Conservation (phyloP, 75 land plant species). For the Ceratopteris richardii region DNA sequence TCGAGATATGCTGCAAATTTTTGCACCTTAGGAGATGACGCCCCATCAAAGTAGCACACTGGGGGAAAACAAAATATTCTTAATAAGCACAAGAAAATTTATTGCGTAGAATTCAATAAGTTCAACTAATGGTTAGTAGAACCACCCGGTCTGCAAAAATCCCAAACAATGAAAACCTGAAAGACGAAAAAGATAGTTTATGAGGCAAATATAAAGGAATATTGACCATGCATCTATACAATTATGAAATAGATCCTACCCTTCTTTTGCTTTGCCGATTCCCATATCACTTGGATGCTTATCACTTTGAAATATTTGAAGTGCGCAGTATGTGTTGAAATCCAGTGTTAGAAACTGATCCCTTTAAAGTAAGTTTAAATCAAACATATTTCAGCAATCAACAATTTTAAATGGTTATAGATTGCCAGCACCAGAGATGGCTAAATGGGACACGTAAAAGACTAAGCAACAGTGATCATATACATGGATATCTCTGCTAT, state of each 20-base stretch:
- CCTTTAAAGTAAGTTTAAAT: too few relatives aligned
- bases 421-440: background rate
- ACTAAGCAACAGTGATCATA: conserved; percentile 2
- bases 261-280: conserved; percentile 96
- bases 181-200: conserved; percentile 1
- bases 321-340: conserved; percentile 62
- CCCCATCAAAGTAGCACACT: conserved; percentile 96
- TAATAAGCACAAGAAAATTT: too few relatives aligned
- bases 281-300: conserved; percentile 99
- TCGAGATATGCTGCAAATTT: too few relatives aligned
- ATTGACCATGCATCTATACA: too few relatives aligned
- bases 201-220: too few relatives aligned
- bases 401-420: background rate
- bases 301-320: conserved; percentile 91
- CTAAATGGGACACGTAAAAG: background rate
- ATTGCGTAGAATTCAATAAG: background rate
- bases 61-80: conserved; percentile 13
- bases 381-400: too few relatives aligned
- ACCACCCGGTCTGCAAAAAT: conserved; percentile 80
- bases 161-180: conserved; percentile 96
- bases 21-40: conserved; percentile 70
- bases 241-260: conserved; percentile 33
- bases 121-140: background rate
- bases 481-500: conserved; percentile 80
- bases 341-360: conserved; percentile 84